Evolutionary conservation across 2,329 filamentous ascomycete species (phyloP).

Genomic region (Penicillium sp.): DNA sequence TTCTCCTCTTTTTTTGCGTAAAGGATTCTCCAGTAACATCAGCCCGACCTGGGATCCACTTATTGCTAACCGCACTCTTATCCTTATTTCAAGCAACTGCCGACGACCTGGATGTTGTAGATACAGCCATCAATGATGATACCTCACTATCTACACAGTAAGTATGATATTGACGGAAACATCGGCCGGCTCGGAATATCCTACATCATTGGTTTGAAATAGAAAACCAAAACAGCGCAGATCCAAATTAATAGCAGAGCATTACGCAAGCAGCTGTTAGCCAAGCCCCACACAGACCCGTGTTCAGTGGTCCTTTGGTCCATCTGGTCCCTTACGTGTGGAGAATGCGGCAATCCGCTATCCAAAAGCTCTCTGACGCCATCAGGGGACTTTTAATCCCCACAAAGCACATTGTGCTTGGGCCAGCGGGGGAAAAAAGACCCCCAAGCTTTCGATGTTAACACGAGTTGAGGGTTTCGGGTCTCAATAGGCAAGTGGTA

Average conservation of each 20-base stretch:
- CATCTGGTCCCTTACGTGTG: conserved; percentile 40
- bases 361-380: conserved; percentile 29
- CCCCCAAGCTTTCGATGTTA: conserved; percentile 9
- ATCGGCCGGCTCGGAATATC: neutral
- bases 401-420: conserved; percentile 6
- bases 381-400: conserved; percentile 14
- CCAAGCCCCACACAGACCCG: conserved; percentile 32
- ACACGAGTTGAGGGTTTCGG: neutral
- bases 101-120: too few species aligned
- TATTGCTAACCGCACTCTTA: neutral
- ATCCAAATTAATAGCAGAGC: conserved; percentile 35
- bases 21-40: neutral
- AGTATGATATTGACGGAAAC: neutral
- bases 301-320: conserved; percentile 33
- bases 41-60: neutral
- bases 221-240: conserved; percentile 25
- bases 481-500: neutral
- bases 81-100: neutral
- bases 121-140: too few species aligned
- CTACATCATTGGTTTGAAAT: conserved; percentile 17
- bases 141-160: too few species aligned
- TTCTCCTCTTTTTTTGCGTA: neutral
- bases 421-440: conserved; percentile 6
- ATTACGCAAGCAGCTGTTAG: conserved; percentile 41
- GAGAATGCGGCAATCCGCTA: conserved; percentile 38